These are phyloP conservation scores for Acanthamoeba castellanii DNA, from an alignment of 208 protist species.

Conservation along the genomic window DNA sequence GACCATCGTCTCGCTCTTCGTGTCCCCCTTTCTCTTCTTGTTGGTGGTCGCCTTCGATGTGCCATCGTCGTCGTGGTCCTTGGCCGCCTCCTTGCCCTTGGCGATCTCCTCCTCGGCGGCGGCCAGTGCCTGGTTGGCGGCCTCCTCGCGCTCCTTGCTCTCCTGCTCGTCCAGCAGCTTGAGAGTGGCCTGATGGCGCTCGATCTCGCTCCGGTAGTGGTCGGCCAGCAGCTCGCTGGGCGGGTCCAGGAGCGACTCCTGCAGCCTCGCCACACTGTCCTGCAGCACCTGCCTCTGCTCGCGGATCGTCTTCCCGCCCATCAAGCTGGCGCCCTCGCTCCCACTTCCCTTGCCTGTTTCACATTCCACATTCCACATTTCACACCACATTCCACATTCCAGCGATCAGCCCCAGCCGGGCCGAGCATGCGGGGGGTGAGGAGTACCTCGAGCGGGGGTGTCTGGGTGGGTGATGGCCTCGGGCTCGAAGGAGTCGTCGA, in stretches of 20 bases:
- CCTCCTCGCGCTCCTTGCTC: slow-evolving; percentile 37
- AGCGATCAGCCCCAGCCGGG: too few relatives aligned
- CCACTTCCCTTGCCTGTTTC: not conserved
- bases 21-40: slow-evolving; percentile 25
- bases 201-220: not conserved
- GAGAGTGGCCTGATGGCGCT: not conserved
- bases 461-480: slow-evolving; percentile 56
- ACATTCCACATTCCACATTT: too few relatives aligned
- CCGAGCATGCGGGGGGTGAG: too few relatives aligned
- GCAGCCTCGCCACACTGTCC: not conserved
- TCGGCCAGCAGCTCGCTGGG: not conserved
- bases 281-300: not conserved
- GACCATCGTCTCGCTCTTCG: not conserved
- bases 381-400: too few relatives aligned
- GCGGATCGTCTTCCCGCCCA: not conserved
- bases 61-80: not conserved
- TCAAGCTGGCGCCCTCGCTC: not conserved
- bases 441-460: not conserved
- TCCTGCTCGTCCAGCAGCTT: not conserved
- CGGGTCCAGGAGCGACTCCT: not conserved
- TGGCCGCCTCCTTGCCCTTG: slow-evolving; percentile 43
- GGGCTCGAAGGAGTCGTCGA: slow-evolving; percentile 44
- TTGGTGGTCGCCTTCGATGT: too few relatives aligned
- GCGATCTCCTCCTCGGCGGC: not conserved
- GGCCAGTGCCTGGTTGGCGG: not conserved